Evolutionary conservation across 768 basidiomycete species (phyloP).

Genomic region (Trametes maxima): DNA sequence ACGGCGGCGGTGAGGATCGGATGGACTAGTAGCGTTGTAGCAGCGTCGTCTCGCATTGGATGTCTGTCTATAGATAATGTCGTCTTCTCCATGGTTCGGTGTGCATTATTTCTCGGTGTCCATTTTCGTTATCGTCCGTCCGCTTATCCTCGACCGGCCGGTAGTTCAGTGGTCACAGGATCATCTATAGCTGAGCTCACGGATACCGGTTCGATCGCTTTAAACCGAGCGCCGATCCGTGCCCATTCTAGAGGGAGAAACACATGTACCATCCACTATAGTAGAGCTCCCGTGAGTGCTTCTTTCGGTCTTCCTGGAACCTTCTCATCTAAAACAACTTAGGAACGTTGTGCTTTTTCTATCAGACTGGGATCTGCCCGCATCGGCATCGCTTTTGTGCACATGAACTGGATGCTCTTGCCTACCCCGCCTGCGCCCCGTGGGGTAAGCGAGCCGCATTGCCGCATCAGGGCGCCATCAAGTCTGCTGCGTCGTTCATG

Average conservation of each 20-base stretch:
- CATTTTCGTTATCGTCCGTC: background rate
- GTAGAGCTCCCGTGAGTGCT: conserved; percentile 4
- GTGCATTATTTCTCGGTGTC: background rate
- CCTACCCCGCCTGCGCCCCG: background rate
- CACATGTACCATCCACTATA: background rate
- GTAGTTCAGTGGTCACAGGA: no score
- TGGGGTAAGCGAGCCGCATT: background rate
- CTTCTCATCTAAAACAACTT: background rate
- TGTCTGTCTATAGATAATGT: conserved; percentile 15
- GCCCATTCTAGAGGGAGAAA: background rate
- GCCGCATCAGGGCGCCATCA: conserved; percentile 10
- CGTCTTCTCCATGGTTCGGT: background rate
- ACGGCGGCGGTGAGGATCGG: conserved; percentile 3
- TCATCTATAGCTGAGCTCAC: no score
- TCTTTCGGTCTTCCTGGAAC: no score
- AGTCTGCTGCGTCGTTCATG: background rate
- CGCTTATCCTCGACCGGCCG: background rate
- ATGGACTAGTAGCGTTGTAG: conserved; percentile 14
- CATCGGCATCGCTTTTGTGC: background rate
- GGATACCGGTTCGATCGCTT: no score
- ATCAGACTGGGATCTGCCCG: conserved; percentile 1
- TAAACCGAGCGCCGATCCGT: background rate
- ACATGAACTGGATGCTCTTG: background rate
- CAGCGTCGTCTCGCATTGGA: conserved; percentile 17
- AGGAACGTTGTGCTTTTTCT: background rate